Conservation (phyloP, 768 basidiomycete genomes). For the Lactifluus hygrophoroides region DNA sequence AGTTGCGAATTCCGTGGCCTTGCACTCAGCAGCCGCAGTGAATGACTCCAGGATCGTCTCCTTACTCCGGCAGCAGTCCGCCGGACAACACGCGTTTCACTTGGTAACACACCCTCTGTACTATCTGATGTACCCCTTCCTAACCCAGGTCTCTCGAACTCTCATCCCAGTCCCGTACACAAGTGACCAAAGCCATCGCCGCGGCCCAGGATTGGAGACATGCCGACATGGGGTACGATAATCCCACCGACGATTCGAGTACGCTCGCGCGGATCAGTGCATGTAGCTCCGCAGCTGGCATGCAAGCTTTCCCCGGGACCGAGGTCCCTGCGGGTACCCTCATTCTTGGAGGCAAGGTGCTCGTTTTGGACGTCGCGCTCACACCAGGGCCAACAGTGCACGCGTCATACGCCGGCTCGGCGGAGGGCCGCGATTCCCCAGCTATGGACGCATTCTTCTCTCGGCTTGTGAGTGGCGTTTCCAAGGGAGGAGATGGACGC, state of each 20-base stretch:
- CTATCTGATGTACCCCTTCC: not conserved
- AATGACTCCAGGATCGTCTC: constrained; percentile 19
- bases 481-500: constrained; percentile 45
- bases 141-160: not conserved
- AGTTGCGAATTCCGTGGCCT: constrained; percentile 2
- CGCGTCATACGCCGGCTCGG: constrained; percentile 55
- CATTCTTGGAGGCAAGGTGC: constrained; percentile 9
- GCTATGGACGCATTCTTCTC: constrained; percentile 59
- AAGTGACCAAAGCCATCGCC: constrained; percentile 6
- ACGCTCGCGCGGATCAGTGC: constrained; percentile 5
- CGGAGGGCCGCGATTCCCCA: constrained; percentile 36
- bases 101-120: not conserved
- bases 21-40: constrained; percentile 8
- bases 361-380: constrained; percentile 17
- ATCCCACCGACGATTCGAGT: constrained; percentile 2
- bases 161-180: constrained; percentile 13
- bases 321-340: constrained; percentile 2
- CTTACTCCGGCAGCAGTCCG: constrained; percentile 15
- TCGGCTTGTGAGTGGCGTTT: constrained; percentile 37
- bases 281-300: constrained; percentile 11
- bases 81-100: constrained; percentile 9
- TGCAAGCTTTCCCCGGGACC: constrained; percentile 9
- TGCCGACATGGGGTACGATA: constrained; percentile 8
- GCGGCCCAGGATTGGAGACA: constrained; percentile 2
- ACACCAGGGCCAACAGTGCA: constrained; percentile 51